Conservation (phyloP, 75 land plant genomes). For the Larix kaempferi region DNA sequence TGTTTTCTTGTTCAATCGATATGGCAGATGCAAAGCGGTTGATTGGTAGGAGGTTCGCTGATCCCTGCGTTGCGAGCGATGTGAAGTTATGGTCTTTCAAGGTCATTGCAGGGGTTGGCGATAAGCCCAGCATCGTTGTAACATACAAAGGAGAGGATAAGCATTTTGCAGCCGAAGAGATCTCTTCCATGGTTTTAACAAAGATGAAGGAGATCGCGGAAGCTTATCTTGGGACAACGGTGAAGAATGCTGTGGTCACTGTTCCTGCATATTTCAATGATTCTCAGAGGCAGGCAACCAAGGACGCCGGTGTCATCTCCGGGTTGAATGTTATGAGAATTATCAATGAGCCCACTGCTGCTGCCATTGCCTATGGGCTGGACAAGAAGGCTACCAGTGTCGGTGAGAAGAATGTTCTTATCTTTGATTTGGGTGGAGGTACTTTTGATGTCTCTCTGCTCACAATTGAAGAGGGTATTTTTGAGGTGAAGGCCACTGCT, state of each 20-base stretch:
- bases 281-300: slow-evolving; percentile 16
- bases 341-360: slow-evolving; percentile 64
- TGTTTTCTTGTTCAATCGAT: too few species aligned
- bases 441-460: slow-evolving; percentile 79
- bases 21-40: too few species aligned
- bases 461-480: slow-evolving; percentile 76
- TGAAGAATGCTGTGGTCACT: slow-evolving; percentile 28
- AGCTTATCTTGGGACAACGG: slow-evolving; percentile 23
- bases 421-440: slow-evolving; percentile 69
- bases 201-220: slow-evolving; percentile 46
- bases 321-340: slow-evolving; percentile 21
- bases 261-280: slow-evolving; percentile 11
- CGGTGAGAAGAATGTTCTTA: slow-evolving; percentile 72
- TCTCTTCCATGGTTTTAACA: slow-evolving; percentile 31
- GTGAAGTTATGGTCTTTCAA: too few species aligned
- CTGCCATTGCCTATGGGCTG: slow-evolving; percentile 78
- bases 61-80: too few species aligned
- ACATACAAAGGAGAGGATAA: too few species aligned
- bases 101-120: too few species aligned
- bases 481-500: slow-evolving; percentile 69
- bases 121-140: too few species aligned
- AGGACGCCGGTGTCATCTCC: slow-evolving; percentile 14
- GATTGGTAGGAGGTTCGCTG: too few species aligned
- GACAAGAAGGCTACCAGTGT: slow-evolving; percentile 68
- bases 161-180: slow-evolving; percentile 31